Evolutionary conservation across 805 yeast species (phyloP), one percentile per base, ranked within the genome.

Genomic region (Wickerhamiella occidentalis): DNA sequence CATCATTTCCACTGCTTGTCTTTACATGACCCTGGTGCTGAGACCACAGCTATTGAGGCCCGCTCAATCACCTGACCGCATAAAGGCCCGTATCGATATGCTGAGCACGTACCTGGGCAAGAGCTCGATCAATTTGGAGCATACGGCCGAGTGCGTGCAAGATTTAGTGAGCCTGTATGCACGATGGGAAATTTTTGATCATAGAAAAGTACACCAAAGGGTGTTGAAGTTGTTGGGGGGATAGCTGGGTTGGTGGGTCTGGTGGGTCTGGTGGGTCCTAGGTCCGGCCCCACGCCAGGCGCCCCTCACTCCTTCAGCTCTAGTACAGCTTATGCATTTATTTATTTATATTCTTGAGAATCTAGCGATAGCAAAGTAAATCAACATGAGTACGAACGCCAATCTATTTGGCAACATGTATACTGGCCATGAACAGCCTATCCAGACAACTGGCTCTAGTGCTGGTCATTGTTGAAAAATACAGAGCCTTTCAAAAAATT

Each of bases 151-250:
- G 52, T 80, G 87, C 11, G 78, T 87, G 25, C 96, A 90, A 62
- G 95, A 87, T 56, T 67, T 87, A 59, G 73, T 90, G 38, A 78
- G 83, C 3, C 64, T 88, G 2, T 90, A 88, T 61, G 88, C 85
- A 44, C 74, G 77, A 6, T 88, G 96, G 96, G 86, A 83, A 55
- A 63, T 76, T n/a, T 87, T 84, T 59, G 85, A 84, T 26, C 51
- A 48, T 9, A 33, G 51, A 19, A 26, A 36, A 17, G 44, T 43
- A 15, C 51, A 48, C n/a, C 11, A 12, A 21, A 41, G 36, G 9
- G 36, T 48, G 4, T 18, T 45, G 13, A 45, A 45, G 42, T 25
- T 25, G 5, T 26, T 45, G 22, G 17, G 40, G 18, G 11, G 40
- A 4, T 36, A 9, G 15, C 15, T 11, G 13, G 37, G 15, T n/a